phyloP scores from a whole-genome alignment of 176 grass and related monocot genomes.

The Rhynchospora tenuis region DNA sequence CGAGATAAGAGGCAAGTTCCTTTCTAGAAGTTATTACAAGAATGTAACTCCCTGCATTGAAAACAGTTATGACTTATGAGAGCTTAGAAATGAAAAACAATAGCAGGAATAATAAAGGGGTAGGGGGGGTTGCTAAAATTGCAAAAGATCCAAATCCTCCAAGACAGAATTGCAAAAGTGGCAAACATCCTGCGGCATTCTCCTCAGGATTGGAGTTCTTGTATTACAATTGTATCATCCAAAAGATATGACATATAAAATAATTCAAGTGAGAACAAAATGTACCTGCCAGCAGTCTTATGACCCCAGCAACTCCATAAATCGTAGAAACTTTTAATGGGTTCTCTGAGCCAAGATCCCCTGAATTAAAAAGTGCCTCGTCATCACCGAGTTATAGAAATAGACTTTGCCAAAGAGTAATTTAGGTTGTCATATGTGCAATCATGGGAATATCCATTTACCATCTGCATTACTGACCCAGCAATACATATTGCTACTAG shows the following conservation, averaged over 20 bases:
- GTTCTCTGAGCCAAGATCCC: conserved; percentile 24
- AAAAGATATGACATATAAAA: not conserved
- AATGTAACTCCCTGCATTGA: conserved; percentile 70
- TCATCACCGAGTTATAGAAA: not conserved
- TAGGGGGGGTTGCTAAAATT: not conserved
- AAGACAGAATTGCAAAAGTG: not conserved
- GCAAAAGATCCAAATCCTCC: not conserved
- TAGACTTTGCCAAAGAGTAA: not conserved
- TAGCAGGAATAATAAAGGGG: not conserved
- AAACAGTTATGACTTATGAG: conserved; percentile 19
- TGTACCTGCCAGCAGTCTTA: conserved; percentile 51
- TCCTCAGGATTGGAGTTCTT: not conserved
- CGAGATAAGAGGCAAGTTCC: conserved; percentile 65
- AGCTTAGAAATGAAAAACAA: not conserved
- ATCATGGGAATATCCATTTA: not conserved
- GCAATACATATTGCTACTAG: not conserved
- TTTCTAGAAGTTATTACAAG: conserved; percentile 82
- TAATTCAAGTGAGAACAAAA: not conserved
- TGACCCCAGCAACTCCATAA: conserved; percentile 43
- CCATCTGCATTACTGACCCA: not conserved
- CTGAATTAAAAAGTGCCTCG: not conserved
- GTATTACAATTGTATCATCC: not conserved
- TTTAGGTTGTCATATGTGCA: not conserved
- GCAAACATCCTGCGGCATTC: not conserved
- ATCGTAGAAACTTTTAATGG: conserved; percentile 39